phyloP scores from a whole-genome alignment of 345 rosid species.

The Psidium friedrichsthalianum region DNA sequence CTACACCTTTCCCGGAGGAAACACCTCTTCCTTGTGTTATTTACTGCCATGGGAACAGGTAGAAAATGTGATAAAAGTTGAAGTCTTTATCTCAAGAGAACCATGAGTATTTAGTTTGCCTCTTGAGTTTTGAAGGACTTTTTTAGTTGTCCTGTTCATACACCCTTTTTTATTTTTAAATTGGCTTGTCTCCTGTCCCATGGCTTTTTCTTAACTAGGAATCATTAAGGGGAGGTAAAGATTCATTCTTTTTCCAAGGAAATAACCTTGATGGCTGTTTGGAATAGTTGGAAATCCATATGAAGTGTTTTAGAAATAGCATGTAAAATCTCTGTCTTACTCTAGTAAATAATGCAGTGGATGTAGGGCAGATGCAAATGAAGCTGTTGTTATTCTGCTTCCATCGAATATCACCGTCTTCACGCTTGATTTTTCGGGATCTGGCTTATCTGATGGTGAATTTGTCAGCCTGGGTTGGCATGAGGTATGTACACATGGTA shows the following conservation, averaged over 20 bases:
- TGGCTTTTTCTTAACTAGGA: not conserved
- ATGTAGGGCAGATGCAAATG: slow-evolving; percentile 97
- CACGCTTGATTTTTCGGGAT: slow-evolving; percentile 96
- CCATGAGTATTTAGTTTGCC: not conserved
- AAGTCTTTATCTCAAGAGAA: not conserved
- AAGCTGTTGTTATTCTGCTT: slow-evolving; percentile 86
- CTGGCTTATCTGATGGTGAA: slow-evolving; percentile 91
- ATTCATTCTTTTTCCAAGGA: not conserved
- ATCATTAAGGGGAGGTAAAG: not conserved
- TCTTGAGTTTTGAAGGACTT: not conserved
- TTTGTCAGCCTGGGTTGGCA: slow-evolving; percentile 97
- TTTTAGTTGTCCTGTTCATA: not conserved
- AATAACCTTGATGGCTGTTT: not conserved
- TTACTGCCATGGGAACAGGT: slow-evolving; percentile 99
- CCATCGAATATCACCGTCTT: slow-evolving; percentile 92
- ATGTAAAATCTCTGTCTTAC: not conserved
- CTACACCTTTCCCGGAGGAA: slow-evolving; percentile 47
- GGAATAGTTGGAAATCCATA: not conserved
- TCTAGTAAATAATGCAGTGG: slow-evolving; percentile 50
- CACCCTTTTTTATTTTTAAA: not conserved
- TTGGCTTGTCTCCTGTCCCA: not conserved
- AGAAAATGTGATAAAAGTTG: not conserved
- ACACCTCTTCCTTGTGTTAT: slow-evolving; percentile 90
- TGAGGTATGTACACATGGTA: slow-evolving; percentile 38
- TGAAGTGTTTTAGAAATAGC: not conserved